These are phyloP conservation scores for Angophora floribunda DNA, from an alignment of 345 rosid genomes.

Conservation along the genomic window DNA sequence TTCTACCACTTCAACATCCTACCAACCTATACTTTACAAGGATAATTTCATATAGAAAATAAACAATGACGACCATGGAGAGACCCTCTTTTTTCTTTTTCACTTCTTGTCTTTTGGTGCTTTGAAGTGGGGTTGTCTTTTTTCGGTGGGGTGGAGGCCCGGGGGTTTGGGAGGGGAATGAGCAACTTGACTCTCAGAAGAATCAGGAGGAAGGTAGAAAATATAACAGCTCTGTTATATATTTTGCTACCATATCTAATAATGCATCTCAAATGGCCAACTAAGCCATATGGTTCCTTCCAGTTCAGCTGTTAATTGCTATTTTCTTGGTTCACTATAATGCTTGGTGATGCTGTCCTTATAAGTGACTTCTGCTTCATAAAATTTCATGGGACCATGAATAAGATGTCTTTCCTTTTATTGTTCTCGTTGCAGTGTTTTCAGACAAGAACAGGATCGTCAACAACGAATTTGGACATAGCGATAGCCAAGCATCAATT, in stretches of 20 bases:
- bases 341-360: not conserved
- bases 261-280: not conserved
- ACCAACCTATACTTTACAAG: not conserved
- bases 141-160: not conserved
- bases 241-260: not conserved
- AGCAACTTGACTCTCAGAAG: not conserved
- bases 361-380: not conserved
- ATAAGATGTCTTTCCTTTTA: not conserved
- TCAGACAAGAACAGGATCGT: slow-evolving; percentile 26
- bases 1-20: not conserved
- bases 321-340: not conserved
- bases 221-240: not conserved
- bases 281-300: not conserved
- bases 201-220: not conserved
- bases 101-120: not conserved
- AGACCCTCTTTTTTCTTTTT: not conserved
- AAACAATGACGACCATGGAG: not conserved
- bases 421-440: slow-evolving; percentile 14
- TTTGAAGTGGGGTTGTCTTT: not conserved
- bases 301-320: not conserved
- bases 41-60: not conserved
- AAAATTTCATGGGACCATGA: not conserved
- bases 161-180: not conserved
- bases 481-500: slow-evolving; percentile 22
- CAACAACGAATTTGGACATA: slow-evolving; percentile 21